These are phyloP conservation scores for Chlamydomonas urium DNA, from an alignment of 139 green algal species.

Conservation along the genomic window DNA sequence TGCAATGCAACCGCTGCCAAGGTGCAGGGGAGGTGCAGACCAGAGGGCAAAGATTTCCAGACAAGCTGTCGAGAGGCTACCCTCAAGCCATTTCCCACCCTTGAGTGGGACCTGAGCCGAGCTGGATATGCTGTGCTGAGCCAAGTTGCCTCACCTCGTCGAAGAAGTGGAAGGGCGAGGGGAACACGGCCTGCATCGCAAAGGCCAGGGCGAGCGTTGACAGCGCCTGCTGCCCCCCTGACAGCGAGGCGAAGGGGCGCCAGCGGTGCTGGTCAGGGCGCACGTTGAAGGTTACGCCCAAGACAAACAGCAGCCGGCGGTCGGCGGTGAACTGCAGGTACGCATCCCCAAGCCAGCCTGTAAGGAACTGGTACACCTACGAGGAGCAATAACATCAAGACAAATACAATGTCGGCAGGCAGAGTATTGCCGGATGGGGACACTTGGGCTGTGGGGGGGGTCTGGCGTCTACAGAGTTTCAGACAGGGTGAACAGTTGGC, in stretches of 20 bases:
- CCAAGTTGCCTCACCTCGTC: slow-evolving; percentile 69
- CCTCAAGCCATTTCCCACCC: too few species aligned
- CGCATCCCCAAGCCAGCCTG: background rate
- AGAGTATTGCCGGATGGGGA: too few species aligned
- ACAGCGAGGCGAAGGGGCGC: slow-evolving; percentile 61
- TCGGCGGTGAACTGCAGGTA: slow-evolving; percentile 46
- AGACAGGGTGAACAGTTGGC: too few species aligned
- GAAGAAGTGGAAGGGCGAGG: slow-evolving; percentile 86
- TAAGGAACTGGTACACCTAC: slow-evolving; percentile 15
- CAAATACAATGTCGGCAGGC: too few species aligned
- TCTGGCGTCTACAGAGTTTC: too few species aligned
- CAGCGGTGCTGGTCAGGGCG: slow-evolving; percentile 62
- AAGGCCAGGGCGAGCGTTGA: slow-evolving; percentile 71
- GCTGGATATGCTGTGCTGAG: too few species aligned
- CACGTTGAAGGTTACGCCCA: slow-evolving; percentile 59
- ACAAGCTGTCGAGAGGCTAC: too few species aligned
- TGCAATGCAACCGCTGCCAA: too few species aligned
- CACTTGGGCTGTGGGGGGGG: background rate
- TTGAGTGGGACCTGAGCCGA: too few species aligned
- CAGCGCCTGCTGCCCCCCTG: slow-evolving; percentile 78
- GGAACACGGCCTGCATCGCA: slow-evolving; percentile 62
- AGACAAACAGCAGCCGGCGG: slow-evolving; percentile 46
- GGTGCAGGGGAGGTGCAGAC: too few species aligned
- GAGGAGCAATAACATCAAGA: too few species aligned
- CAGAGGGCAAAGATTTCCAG: too few species aligned